Evolutionary conservation across 805 yeast genomes (phyloP).

Genomic region (Nakazawaea ambrosiae): DNA sequence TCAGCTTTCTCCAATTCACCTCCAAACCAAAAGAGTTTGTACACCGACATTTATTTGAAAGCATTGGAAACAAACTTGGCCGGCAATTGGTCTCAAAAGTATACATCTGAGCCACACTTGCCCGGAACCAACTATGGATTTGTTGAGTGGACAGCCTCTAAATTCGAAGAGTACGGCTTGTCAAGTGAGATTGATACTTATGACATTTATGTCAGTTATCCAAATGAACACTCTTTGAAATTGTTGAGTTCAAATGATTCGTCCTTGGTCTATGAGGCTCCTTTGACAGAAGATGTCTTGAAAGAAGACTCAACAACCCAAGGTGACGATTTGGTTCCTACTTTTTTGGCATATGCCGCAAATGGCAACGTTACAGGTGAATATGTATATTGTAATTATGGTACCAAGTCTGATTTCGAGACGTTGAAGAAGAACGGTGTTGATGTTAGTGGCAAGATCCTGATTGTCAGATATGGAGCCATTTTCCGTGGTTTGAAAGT

Average conservation of each 20-base stretch:
- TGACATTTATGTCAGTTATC: constrained; percentile 59
- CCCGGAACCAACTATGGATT: constrained; percentile 46
- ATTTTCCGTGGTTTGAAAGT: constrained; percentile 71
- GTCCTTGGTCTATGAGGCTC: constrained; percentile 39
- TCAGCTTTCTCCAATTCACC: too few relatives aligned
- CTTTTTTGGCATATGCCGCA: constrained; percentile 73
- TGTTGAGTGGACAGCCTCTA: constrained; percentile 52
- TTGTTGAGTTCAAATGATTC: constrained; percentile 28
- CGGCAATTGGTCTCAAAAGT: constrained; percentile 45
- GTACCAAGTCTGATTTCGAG: constrained; percentile 54
- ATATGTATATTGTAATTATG: constrained; percentile 64
- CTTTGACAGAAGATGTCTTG: constrained; percentile 42
- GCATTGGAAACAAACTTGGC: constrained; percentile 31
- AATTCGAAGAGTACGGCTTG: constrained; percentile 57
- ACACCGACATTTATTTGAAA: constrained; percentile 15
- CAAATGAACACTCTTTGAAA: constrained; percentile 44
- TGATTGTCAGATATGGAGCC: constrained; percentile 58
- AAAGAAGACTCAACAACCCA: constrained; percentile 43
- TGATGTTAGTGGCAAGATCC: constrained; percentile 50
- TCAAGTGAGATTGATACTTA: constrained; percentile 45
- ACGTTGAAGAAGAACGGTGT: constrained; percentile 39
- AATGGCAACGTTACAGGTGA: constrained; percentile 67
- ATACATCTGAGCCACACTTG: constrained; percentile 48
- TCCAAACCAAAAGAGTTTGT: too few relatives aligned
- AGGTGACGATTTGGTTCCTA: constrained; percentile 48